These are phyloP conservation scores for Hyaloperonospora arabidopsidis DNA, from an alignment of 352 stramenopile genomes.

Conservation along the genomic window DNA sequence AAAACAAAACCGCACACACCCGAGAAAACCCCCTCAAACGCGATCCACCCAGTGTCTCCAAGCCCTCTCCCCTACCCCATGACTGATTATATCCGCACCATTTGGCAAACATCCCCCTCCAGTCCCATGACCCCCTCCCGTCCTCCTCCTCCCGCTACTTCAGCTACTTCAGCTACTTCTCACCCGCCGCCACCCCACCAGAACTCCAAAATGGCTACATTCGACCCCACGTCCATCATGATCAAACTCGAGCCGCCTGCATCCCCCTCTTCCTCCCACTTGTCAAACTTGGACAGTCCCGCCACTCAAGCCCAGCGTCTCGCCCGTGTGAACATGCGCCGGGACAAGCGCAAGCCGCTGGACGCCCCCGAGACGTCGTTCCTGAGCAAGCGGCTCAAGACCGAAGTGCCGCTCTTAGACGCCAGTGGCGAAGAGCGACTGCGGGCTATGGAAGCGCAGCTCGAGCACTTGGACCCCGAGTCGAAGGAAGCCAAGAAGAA, in stretches of 20 bases:
- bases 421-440: slow-evolving; percentile 67
- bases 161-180: slow-evolving; percentile 47
- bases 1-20: too few species aligned
- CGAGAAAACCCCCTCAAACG: too few species aligned
- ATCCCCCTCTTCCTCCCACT: slow-evolving; percentile 3
- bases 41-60: too few species aligned
- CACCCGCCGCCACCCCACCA: not conserved
- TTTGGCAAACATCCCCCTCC: slow-evolving; percentile 31
- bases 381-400: slow-evolving; percentile 75
- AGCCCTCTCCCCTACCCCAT: slow-evolving; percentile 22
- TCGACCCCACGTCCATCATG: not conserved
- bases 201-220: not conserved
- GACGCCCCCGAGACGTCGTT: slow-evolving; percentile 6
- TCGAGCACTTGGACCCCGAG: slow-evolving; percentile 76
- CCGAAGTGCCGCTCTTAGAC: slow-evolving; percentile 38
- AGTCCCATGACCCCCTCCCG: not conserved
- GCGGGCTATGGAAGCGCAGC: slow-evolving; percentile 74
- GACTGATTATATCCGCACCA: slow-evolving; percentile 75
- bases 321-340: slow-evolving; percentile 56
- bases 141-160: slow-evolving; percentile 32
- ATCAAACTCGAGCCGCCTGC: slow-evolving; percentile 51
- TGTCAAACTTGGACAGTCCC: slow-evolving; percentile 8
- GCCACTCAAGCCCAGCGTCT: slow-evolving; percentile 61
- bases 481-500: slow-evolving; percentile 89
- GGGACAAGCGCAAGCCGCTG: slow-evolving; percentile 68